Conservation (phyloP, 2,329 filamentous ascomycete species). For the Verticillium tricorpus region DNA sequence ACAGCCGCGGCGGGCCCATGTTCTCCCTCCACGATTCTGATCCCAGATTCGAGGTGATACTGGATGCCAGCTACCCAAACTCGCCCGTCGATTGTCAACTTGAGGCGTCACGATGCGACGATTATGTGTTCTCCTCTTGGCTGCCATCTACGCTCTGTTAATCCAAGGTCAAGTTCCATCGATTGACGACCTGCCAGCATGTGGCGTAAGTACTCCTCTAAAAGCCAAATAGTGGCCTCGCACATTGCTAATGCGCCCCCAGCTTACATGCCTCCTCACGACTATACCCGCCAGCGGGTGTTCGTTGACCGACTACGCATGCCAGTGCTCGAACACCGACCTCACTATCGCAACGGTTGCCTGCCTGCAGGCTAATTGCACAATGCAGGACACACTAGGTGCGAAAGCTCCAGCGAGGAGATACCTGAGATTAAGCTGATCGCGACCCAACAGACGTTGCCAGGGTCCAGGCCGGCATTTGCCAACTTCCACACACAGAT, state of each 20-base stretch:
- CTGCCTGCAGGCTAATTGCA: constrained; percentile 11
- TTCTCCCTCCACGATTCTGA: background rate
- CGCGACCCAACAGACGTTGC: constrained; percentile 6
- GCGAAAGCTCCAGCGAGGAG: background rate
- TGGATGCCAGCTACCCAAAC: background rate
- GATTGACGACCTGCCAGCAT: background rate
- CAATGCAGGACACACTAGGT: constrained; percentile 13
- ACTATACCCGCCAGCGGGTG: constrained; percentile 5
- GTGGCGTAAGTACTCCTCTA: background rate
- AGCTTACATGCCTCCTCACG: background rate
- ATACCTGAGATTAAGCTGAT: background rate
- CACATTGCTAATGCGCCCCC: background rate
- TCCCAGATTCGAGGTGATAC: background rate
- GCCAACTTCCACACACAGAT: constrained; percentile 10
- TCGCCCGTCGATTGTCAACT: background rate
- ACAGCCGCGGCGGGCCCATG: background rate
- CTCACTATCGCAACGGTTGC: constrained; percentile 4
- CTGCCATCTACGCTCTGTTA: background rate
- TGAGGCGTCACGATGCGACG: background rate
- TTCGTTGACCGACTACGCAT: constrained; percentile 11
- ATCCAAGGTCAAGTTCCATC: background rate
- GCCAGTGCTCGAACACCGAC: constrained; percentile 7
- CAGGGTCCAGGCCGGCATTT: constrained; percentile 7
- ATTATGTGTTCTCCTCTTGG: background rate
- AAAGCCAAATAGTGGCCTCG: background rate